Conservation (phyloP, 805 yeast genomes). For the Yarrowia sp. region DNA sequence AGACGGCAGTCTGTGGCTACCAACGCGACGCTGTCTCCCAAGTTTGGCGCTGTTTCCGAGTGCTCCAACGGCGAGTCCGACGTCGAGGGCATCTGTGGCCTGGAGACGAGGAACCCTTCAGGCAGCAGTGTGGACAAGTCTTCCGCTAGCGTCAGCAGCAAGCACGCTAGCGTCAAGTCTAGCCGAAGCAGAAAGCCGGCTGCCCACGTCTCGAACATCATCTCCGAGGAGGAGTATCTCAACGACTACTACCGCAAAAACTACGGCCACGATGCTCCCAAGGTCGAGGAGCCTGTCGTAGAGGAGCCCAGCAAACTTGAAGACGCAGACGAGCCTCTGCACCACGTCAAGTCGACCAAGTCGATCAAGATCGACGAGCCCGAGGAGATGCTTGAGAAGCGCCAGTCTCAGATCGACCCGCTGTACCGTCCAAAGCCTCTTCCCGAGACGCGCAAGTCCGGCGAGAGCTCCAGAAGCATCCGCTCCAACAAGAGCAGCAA, state of each 20-base stretch:
- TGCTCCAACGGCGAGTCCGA: neutral
- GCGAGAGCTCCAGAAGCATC: neutral
- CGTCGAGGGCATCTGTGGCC: neutral
- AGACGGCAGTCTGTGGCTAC: neutral
- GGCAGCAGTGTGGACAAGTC: neutral
- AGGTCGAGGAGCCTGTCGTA: neutral
- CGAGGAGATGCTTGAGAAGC: neutral
- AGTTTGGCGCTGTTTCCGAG: neutral
- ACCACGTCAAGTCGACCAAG: neutral
- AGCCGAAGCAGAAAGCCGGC: neutral
- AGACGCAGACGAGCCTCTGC: neutral
- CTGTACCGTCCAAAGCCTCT: neutral
- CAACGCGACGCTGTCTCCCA: neutral
- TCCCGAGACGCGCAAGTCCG: neutral
- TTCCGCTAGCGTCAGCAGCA: neutral
- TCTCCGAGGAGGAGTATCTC: neutral
- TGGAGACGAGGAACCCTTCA: too few species aligned
- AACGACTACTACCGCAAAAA: neutral
- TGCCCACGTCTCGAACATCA: neutral
- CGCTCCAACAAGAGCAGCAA: neutral
- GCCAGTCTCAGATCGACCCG: neutral
- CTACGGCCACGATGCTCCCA: neutral
- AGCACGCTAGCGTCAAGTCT: neutral
- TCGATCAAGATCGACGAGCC: conserved; percentile 14
- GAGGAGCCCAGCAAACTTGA: too few species aligned